Evolutionary conservation across 2,329 filamentous ascomycete genomes (phyloP), one percentile per base, ranked within the genome.

Genomic region (Talaromyces atroroseus): DNA sequence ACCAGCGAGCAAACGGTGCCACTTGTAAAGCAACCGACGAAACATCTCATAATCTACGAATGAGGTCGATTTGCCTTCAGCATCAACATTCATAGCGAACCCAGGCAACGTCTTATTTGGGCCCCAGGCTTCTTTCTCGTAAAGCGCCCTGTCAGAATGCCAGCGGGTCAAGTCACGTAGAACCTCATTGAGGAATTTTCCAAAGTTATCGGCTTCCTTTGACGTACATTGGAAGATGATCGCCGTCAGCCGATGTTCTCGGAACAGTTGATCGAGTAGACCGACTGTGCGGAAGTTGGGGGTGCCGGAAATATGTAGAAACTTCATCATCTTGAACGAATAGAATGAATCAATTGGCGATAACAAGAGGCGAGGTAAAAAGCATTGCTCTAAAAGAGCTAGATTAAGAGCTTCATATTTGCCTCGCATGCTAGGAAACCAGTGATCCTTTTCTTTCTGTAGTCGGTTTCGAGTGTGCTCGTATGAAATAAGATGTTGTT

Each of bases 121-220:
- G 11, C 88, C 89, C 63, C 86, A 85, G 0, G 89, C 92, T 66
- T 95, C 89, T 66, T 88, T 90, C 68, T 95, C 89, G 69, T 94
- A 99, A 0, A 82, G 75, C 5, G 78, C 72, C 65, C 87, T 86
- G 68, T 90, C 87, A 23, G 82, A 82, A 71, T 97, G 94, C 94
- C 95, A 99, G 52, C 80, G 78, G 7, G 85, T 82, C 18, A 99
- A 79, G 62, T 96, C 90, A 58, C 86, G 83, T 11, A 99, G 76
- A 1, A 94, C 78, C 59, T 92, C 85, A 66, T 87, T 90, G 54
- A 99, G 75, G 71, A 99, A 97, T 23, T 89, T 88, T 12, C 91
- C 94, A n/a, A 99, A 77, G 63, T 95, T 90, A 69, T 96, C 90
- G 0, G 91, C 90, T 72, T 99, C 95, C 55, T 90, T 87, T 23